Conservation (phyloP, 1,284 basidiomycete species). For the Coriolopsis trogii region DNA sequence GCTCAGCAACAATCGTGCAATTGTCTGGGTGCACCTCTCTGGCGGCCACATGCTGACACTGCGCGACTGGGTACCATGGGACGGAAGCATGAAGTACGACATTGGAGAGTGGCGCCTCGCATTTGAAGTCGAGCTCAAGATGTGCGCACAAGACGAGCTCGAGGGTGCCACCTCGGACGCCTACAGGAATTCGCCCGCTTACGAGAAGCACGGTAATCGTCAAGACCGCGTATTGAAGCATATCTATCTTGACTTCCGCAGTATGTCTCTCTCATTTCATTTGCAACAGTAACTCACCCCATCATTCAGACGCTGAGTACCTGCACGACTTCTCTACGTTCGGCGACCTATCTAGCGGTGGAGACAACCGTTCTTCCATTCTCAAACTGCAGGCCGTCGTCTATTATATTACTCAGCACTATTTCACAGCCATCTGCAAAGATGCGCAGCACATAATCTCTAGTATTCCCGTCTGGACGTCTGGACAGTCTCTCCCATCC, state of each 20-base stretch:
- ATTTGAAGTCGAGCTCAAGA: too few species aligned
- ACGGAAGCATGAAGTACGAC: too few species aligned
- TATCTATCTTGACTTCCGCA: not conserved
- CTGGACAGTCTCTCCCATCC: constrained; percentile 23
- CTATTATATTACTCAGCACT: constrained; percentile 34
- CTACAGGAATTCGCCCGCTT: not conserved
- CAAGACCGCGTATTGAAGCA: not conserved
- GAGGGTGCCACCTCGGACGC: too few species aligned
- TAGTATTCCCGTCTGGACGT: constrained; percentile 34
- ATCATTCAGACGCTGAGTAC: constrained; percentile 10
- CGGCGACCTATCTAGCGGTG: constrained; percentile 25
- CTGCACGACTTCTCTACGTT: constrained; percentile 35
- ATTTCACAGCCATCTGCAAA: constrained; percentile 31
- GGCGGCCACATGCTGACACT: not conserved
- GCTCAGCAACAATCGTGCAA: constrained; percentile 2
- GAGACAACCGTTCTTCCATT: constrained; percentile 28
- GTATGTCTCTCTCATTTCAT: not conserved
- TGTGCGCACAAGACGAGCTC: too few species aligned
- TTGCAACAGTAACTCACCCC: not conserved
- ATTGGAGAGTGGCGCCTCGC: too few species aligned
- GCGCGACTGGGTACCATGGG: not conserved
- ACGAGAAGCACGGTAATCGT: not conserved
- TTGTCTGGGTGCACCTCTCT: not conserved
- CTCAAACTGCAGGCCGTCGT: constrained; percentile 33
- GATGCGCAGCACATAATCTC: constrained; percentile 35